Evolutionary conservation across 108 stramenopile species (phyloP).

Genomic region (Stephanodiscus triporus): DNA sequence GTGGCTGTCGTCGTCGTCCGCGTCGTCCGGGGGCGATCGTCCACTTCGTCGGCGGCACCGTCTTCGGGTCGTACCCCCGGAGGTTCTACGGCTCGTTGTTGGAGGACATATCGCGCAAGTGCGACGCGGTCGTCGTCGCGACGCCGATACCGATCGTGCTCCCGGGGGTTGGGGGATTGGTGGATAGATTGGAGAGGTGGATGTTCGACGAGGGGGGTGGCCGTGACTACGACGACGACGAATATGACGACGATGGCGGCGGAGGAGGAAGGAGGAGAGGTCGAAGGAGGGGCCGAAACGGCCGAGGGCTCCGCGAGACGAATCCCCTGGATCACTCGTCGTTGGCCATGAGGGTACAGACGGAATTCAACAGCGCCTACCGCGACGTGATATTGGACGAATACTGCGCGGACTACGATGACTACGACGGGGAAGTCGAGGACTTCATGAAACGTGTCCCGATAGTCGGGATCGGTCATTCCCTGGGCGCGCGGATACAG

Average conservation of each 20-base stretch:
- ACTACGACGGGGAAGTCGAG: slow-evolving; percentile 38
- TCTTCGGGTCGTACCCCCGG: slow-evolving; percentile 75
- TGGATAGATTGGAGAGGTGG: slow-evolving; percentile 34
- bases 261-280: neutral
- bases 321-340: slow-evolving; percentile 77
- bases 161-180: slow-evolving; percentile 31
- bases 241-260: neutral
- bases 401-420: slow-evolving; percentile 53
- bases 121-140: slow-evolving; percentile 67
- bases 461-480: slow-evolving; percentile 79
- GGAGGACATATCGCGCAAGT: slow-evolving; percentile 62
- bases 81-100: slow-evolving; percentile 70
- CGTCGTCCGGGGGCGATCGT: slow-evolving; percentile 62
- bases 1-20: neutral
- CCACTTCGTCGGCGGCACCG: slow-evolving; percentile 86
- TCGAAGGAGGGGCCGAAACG: neutral
- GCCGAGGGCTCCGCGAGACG: slow-evolving; percentile 3
- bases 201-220: slow-evolving; percentile 30
- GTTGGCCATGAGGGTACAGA: slow-evolving; percentile 50
- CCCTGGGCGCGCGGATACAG: slow-evolving; percentile 74
- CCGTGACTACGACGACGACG: slow-evolving; percentile 4
- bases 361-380: slow-evolving; percentile 69
- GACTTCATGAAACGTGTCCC: slow-evolving; percentile 53
- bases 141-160: slow-evolving; percentile 76
- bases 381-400: slow-evolving; percentile 75